phyloP scores from a whole-genome alignment of 257 asterid species.

The Datura wrightii region DNA sequence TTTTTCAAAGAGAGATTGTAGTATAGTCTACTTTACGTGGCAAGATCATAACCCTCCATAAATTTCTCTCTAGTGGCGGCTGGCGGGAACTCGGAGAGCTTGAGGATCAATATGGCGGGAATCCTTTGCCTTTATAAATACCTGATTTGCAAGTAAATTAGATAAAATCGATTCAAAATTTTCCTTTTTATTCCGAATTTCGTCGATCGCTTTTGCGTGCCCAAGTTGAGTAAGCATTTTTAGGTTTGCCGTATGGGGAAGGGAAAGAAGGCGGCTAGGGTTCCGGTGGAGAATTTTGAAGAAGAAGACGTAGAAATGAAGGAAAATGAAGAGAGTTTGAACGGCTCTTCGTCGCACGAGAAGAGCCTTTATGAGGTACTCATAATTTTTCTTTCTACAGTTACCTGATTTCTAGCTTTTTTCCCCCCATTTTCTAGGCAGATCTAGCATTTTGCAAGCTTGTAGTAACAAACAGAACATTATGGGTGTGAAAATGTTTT shows the following conservation, averaged over 20 bases:
- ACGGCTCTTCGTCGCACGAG: constrained; percentile 50
- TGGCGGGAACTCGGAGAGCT: constrained; percentile 31
- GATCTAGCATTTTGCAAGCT: not conserved
- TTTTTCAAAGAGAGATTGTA: too few species aligned
- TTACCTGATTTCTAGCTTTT: not conserved
- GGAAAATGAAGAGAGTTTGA: not conserved
- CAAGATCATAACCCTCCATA: constrained; percentile 1
- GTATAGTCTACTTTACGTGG: not conserved
- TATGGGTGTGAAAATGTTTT: too few species aligned
- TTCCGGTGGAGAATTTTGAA: constrained; percentile 52
- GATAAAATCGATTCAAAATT: not conserved
- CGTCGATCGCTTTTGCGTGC: not conserved
- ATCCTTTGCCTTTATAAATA: not conserved
- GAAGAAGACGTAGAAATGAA: constrained; percentile 32
- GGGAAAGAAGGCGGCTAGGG: constrained; percentile 60
- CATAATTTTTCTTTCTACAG: not conserved
- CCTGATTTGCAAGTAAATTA: not conserved
- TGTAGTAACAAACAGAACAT: not conserved
- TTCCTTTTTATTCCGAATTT: not conserved
- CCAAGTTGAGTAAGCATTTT: not conserved
- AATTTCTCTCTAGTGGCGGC: not conserved
- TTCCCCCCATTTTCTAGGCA: not conserved
- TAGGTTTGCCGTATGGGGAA: constrained; percentile 57
- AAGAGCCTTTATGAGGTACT: constrained; percentile 79
- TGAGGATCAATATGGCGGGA: constrained; percentile 35